Evolutionary conservation across 441 rosid genomes (phyloP).

Genomic region (Adansonia madagascariensis): DNA sequence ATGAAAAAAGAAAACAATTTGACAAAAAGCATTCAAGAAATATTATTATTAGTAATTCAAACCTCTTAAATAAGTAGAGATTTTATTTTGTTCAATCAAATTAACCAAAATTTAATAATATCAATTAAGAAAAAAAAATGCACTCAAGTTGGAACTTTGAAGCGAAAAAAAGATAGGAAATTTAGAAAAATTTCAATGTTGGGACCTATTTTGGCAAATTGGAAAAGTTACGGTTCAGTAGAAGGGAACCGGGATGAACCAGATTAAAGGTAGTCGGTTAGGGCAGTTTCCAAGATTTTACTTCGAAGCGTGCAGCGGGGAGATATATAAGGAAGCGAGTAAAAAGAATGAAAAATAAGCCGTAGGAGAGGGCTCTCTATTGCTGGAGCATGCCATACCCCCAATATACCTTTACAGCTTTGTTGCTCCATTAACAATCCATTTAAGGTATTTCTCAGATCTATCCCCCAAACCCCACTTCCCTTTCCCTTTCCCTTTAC

Average conservation of each 20-base stretch:
- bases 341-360: slow-evolving; percentile 60
- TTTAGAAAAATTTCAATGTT: too few species aligned
- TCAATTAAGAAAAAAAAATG: too few species aligned
- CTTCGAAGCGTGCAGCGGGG: not conserved
- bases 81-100: too few species aligned
- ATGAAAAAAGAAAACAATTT: too few species aligned
- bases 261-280: slow-evolving; percentile 29
- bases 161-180: too few species aligned
- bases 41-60: too few species aligned
- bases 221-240: not conserved
- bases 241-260: slow-evolving; percentile 24
- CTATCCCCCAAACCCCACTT: slow-evolving; percentile 18
- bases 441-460: slow-evolving; percentile 17
- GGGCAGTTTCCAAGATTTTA: slow-evolving; percentile 34
- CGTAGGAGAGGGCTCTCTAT: slow-evolving; percentile 55
- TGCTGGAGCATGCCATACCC: slow-evolving; percentile 15
- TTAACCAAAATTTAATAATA: too few species aligned
- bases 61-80: too few species aligned
- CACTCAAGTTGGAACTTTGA: too few species aligned
- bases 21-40: too few species aligned
- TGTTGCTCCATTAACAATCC: slow-evolving; percentile 2
- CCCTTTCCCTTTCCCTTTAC: not conserved
- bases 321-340: slow-evolving; percentile 34
- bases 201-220: not conserved
- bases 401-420: not conserved